These are phyloP conservation scores for Candida tetrigidarum DNA, from an alignment of 1,139 yeast genomes.

Conservation along the genomic window DNA sequence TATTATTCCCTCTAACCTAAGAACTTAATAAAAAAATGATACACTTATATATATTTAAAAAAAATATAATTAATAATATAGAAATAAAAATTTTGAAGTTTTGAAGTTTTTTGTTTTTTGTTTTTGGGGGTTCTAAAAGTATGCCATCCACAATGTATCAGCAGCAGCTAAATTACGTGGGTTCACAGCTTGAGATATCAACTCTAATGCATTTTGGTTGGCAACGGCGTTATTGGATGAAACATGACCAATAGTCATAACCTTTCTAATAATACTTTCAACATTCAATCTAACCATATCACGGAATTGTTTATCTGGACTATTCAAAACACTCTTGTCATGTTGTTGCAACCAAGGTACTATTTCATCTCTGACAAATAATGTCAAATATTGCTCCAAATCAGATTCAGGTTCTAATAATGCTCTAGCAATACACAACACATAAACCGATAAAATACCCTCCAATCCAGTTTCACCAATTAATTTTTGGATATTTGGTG, in stretches of 20 bases:
- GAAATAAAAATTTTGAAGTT: no score
- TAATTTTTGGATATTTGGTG: conserved; percentile 92
- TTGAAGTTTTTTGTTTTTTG: no score
- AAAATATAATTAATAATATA: conserved; percentile 8
- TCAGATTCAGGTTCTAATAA: conserved; percentile 91
- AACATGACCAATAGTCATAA: conserved; percentile 74
- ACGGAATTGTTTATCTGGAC: conserved; percentile 77
- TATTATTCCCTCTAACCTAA: conserved; percentile 16
- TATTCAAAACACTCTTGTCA: conserved; percentile 51
- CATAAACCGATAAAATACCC: conserved; percentile 85
- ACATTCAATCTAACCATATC: conserved; percentile 91
- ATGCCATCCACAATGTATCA: conserved; percentile 97
- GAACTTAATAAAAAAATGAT: no score
- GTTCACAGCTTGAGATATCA: conserved; percentile 94
- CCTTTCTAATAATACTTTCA: conserved; percentile 75
- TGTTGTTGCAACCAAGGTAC: conserved; percentile 92
- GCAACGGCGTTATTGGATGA: conserved; percentile 78
- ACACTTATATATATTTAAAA: conserved; percentile 2
- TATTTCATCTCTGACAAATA: conserved; percentile 94
- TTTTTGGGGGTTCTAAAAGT: conserved; percentile 59
- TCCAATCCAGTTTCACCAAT: conserved; percentile 94
- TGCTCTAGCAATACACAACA: conserved; percentile 86
- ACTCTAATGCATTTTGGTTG: conserved; percentile 90
- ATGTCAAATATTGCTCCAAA: conserved; percentile 81
- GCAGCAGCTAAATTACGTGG: conserved; percentile 94